Conservation (phyloP, 2,329 filamentous ascomycete species). For the Coniochaeta sp. region DNA sequence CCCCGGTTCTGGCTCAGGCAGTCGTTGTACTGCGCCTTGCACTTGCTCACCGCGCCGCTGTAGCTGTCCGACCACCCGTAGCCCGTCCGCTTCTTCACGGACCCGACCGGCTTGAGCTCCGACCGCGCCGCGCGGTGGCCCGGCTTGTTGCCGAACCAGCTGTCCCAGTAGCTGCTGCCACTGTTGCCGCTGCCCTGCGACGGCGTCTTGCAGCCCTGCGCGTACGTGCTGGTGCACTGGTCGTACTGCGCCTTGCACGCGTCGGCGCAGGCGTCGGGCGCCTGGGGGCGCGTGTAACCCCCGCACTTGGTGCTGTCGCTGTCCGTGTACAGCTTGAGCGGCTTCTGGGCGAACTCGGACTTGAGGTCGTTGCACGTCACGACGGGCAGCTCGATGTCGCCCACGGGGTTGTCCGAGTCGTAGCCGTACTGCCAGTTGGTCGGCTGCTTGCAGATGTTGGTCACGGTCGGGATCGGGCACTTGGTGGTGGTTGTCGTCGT, state of each 20-base stretch:
- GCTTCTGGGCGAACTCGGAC: slow-evolving; percentile 30
- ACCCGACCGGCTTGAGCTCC: slow-evolving; percentile 2
- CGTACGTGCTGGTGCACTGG: slow-evolving; percentile 40
- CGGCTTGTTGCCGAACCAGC: not conserved
- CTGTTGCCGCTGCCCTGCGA: slow-evolving; percentile 13
- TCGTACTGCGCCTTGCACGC: slow-evolving; percentile 47
- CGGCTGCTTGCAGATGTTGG: slow-evolving; percentile 47
- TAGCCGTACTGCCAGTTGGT: slow-evolving; percentile 55
- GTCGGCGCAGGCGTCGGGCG: slow-evolving; percentile 36
- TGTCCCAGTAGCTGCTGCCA: slow-evolving; percentile 3
- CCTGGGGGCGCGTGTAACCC: slow-evolving; percentile 30
- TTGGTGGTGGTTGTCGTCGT: slow-evolving; percentile 23
- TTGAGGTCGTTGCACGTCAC: slow-evolving; percentile 47
- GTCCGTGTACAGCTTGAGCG: slow-evolving; percentile 46
- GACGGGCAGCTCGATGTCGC: slow-evolving; percentile 42
- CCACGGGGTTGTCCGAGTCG: slow-evolving; percentile 52
- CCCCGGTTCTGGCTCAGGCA: slow-evolving; percentile 35
- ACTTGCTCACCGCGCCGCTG: slow-evolving; percentile 29
- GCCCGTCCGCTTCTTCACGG: slow-evolving; percentile 13
- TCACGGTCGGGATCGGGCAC: slow-evolving; percentile 36
- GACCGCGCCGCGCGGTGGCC: not conserved
- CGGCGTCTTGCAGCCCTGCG: slow-evolving; percentile 34
- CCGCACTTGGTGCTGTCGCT: slow-evolving; percentile 33
- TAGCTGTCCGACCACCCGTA: slow-evolving; percentile 17
- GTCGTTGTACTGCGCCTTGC: slow-evolving; percentile 40